phyloP scores from a whole-genome alignment of 1,139 yeast genomes.

The Blastobotrys indianensis region DNA sequence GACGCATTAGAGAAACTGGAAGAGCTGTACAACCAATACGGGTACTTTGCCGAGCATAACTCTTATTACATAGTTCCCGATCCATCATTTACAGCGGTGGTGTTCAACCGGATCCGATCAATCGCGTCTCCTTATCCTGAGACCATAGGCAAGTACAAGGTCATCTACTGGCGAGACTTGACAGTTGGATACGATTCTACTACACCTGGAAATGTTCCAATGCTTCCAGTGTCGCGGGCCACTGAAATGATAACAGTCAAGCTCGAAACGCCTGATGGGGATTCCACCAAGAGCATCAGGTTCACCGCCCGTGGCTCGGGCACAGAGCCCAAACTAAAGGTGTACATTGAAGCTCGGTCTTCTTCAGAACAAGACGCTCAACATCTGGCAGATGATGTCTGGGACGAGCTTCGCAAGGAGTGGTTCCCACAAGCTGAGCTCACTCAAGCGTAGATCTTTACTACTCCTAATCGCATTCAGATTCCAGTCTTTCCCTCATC shows the following conservation, averaged over 20 bases:
- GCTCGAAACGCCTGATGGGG: slow-evolving; percentile 25
- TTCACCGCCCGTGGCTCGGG: slow-evolving; percentile 94
- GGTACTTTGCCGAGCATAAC: slow-evolving; percentile 77
- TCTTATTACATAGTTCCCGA: slow-evolving; percentile 73
- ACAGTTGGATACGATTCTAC: slow-evolving; percentile 75
- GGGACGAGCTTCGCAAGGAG: slow-evolving; percentile 47
- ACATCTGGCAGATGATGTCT: slow-evolving; percentile 54
- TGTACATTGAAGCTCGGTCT: slow-evolving; percentile 71
- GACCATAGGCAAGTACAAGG: slow-evolving; percentile 48
- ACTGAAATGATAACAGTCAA: slow-evolving; percentile 84
- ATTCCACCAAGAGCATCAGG: slow-evolving; percentile 42
- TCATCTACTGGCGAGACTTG: slow-evolving; percentile 72
- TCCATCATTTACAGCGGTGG: slow-evolving; percentile 43
- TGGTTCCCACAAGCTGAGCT: slow-evolving; percentile 29
- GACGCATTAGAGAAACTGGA: slow-evolving; percentile 44
- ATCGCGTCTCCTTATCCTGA: slow-evolving; percentile 36
- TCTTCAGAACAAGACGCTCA: slow-evolving; percentile 42
- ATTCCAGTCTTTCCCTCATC: too few relatives aligned
- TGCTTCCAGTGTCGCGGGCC: slow-evolving; percentile 59
- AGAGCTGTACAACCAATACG: slow-evolving; percentile 57
- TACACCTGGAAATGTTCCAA: slow-evolving; percentile 53
- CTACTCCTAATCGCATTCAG: too few relatives aligned
- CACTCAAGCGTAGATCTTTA: too few relatives aligned
- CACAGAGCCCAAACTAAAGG: slow-evolving; percentile 91
- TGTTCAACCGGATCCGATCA: slow-evolving; percentile 46